These are phyloP conservation scores for Zymoseptoria pseudotritici DNA, from an alignment of 2,329 filamentous ascomycete genomes.

Conservation along the genomic window DNA sequence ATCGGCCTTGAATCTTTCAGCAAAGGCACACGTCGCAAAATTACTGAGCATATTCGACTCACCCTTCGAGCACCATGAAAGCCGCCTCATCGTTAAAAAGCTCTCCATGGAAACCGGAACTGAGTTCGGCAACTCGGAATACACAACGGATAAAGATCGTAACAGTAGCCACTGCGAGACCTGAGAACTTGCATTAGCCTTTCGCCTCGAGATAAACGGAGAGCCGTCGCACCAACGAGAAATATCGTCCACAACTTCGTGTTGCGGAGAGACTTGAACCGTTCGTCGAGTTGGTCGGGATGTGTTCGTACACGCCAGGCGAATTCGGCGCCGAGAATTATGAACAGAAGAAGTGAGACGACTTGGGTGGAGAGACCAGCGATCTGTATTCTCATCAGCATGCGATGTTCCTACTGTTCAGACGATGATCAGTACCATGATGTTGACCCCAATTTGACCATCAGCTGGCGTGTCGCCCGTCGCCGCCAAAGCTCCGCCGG, in stretches of 20 bases:
- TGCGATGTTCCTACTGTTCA: not conserved
- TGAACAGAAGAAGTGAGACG: constrained; percentile 42
- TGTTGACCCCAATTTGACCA: constrained; percentile 42
- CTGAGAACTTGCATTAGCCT: constrained; percentile 14
- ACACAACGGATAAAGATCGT: constrained; percentile 56
- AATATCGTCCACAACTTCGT: not conserved
- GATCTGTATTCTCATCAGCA: constrained; percentile 26
- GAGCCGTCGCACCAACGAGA: not conserved
- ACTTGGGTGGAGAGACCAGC: constrained; percentile 52
- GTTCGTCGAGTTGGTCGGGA: not conserved
- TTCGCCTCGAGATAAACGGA: not conserved
- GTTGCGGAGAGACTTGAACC: not conserved
- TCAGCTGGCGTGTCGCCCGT: constrained; percentile 36
- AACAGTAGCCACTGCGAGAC: constrained; percentile 50
- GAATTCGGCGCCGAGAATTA: constrained; percentile 33
- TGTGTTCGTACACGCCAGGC: not conserved
- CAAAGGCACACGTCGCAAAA: not conserved
- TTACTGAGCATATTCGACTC: not conserved
- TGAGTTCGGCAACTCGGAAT: constrained; percentile 60
- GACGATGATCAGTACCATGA: constrained; percentile 33
- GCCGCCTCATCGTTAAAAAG: constrained; percentile 45
- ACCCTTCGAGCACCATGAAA: constrained; percentile 47
- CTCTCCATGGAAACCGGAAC: constrained; percentile 53
- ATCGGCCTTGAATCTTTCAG: constrained; percentile 31
- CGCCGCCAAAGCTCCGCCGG: constrained; percentile 52